These are phyloP conservation scores for Brettanomyces custersianus DNA, from an alignment of 805 yeast genomes.

Conservation along the genomic window DNA sequence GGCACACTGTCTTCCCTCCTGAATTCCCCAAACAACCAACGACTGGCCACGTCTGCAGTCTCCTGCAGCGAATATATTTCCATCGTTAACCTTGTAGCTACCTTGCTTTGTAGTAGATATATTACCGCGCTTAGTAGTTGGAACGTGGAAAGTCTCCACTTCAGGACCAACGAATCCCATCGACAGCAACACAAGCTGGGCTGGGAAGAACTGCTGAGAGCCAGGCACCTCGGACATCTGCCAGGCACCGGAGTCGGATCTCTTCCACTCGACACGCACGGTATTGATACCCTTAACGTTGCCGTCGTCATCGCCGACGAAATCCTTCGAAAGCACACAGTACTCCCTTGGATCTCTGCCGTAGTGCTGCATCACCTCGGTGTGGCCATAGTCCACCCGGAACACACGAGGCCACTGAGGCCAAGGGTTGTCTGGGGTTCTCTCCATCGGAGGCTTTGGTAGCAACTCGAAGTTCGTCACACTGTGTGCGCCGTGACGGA, in stretches of 20 bases:
- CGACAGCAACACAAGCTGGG: constrained; percentile 85
- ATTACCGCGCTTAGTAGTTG: constrained; percentile 79
- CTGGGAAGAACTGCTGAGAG: constrained; percentile 88
- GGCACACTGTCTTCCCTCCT: constrained; percentile 98
- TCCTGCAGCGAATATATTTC: constrained; percentile 88
- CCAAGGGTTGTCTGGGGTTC: constrained; percentile 97
- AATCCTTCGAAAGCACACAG: constrained; percentile 90
- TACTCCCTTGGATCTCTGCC: constrained; percentile 98
- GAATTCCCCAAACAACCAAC: constrained; percentile 97
- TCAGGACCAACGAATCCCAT: constrained; percentile 99
- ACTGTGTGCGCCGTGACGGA: constrained; percentile 93
- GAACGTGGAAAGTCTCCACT: constrained; percentile 58
- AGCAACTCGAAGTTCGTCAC: constrained; percentile 89
- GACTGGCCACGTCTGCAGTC: constrained; percentile 99
- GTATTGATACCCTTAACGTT: constrained; percentile 93
- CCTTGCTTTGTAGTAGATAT: constrained; percentile 52
- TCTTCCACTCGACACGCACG: constrained; percentile 96
- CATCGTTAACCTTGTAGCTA: constrained; percentile 59
- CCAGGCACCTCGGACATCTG: constrained; percentile 98
- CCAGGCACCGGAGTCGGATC: constrained; percentile 94
- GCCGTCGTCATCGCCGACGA: constrained; percentile 90
- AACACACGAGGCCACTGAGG: constrained; percentile 99
- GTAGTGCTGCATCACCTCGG: constrained; percentile 89
- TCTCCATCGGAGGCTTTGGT: constrained; percentile 80
- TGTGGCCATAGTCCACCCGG: constrained; percentile 96